phyloP scores from a whole-genome alignment of 169 alveolate species.

The Cryptosporidium muris region DNA sequence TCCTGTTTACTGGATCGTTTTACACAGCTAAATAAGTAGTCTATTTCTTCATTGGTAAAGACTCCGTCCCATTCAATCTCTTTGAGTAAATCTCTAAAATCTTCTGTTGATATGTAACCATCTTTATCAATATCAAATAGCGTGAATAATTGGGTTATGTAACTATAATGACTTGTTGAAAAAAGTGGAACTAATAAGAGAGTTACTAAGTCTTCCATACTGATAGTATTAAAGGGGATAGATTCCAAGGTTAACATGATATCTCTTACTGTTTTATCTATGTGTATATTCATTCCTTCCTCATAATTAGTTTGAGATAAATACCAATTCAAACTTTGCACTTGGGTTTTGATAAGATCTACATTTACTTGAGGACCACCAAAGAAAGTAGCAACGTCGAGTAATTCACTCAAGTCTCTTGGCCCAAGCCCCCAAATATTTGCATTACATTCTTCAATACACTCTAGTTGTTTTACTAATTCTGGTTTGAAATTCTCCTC shows the following conservation, averaged over 20 bases:
- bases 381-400: slow-evolving; percentile 6
- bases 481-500: slow-evolving; percentile 23
- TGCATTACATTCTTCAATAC: slow-evolving; percentile 63
- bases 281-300: too few relatives aligned
- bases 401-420: slow-evolving; percentile 45
- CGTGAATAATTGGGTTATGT: slow-evolving; percentile 38
- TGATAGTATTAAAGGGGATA: slow-evolving; percentile 2
- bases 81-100: slow-evolving; percentile 24
- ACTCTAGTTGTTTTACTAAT: slow-evolving; percentile 19
- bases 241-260: slow-evolving; percentile 21
- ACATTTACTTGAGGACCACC: slow-evolving; percentile 5
- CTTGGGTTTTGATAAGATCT: slow-evolving; percentile 14
- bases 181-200: slow-evolving; percentile 34
- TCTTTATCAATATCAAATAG: slow-evolving; percentile 65
- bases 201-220: slow-evolving; percentile 23
- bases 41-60: slow-evolving; percentile 15
- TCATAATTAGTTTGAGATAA: neutral
- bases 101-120: slow-evolving; percentile 50
- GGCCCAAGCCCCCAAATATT: slow-evolving; percentile 65
- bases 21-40: slow-evolving; percentile 1
- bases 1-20: neutral
- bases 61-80: slow-evolving; percentile 67
- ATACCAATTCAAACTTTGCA: slow-evolving; percentile 44
- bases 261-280: neutral
- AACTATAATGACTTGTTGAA: slow-evolving; percentile 59